These are phyloP conservation scores for Sporisorium iseilematis-ciliati DNA, from an alignment of 1,284 basidiomycete genomes.

Conservation along the genomic window DNA sequence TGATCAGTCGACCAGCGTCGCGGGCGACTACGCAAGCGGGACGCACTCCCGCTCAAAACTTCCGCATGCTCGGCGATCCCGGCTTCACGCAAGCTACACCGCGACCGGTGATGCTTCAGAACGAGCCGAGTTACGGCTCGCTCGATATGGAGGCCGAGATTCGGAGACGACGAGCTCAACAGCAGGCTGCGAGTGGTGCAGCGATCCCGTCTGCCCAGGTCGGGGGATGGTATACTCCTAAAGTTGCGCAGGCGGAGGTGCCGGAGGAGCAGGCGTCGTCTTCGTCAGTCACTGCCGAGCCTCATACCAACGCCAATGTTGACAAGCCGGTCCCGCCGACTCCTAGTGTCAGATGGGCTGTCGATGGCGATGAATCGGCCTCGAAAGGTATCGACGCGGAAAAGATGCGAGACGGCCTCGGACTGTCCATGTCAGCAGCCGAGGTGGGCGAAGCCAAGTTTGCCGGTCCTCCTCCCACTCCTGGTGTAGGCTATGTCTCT, in stretches of 20 bases:
- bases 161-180: conserved; percentile 40
- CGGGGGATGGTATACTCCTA: conserved; percentile 59
- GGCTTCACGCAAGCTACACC: conserved; percentile 27
- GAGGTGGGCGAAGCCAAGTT: conserved; percentile 33
- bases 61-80: conserved; percentile 43
- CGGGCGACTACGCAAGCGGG: conserved; percentile 27
- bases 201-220: conserved; percentile 19
- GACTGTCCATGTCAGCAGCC: conserved; percentile 41
- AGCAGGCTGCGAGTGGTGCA: conserved; percentile 32
- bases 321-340: conserved; percentile 52
- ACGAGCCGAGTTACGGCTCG: conserved; percentile 42
- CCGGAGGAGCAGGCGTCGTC: conserved; percentile 21
- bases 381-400: not conserved
- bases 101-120: conserved; percentile 32
- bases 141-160: conserved; percentile 64
- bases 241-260: conserved; percentile 11
- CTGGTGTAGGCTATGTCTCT: conserved; percentile 29
- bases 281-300: conserved; percentile 28
- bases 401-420: conserved; percentile 35
- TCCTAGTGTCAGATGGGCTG: conserved; percentile 40
- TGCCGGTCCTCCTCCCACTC: conserved; percentile 31
- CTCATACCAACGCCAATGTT: conserved; percentile 9
- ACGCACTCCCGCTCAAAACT: conserved; percentile 30
- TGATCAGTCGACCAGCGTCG: conserved; percentile 39
- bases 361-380: conserved; percentile 23